Evolutionary conservation across 169 alveolate genomes (phyloP).

Genomic region (Sarcocystis neurona): DNA sequence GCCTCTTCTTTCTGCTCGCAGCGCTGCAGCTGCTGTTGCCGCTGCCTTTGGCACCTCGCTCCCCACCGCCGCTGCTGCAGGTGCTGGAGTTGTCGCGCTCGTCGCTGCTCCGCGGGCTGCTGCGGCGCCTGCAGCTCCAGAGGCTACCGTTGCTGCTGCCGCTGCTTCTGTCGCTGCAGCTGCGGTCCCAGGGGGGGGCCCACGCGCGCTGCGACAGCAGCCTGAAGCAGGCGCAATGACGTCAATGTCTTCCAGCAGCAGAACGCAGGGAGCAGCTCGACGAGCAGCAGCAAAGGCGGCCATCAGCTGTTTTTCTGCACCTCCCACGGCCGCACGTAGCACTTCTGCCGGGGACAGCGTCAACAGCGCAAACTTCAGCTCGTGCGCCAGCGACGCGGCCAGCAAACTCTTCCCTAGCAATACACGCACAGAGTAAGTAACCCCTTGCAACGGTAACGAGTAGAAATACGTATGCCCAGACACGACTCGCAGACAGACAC

Average conservation of each 20-base stretch:
- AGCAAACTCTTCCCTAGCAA: slow-evolving; percentile 2
- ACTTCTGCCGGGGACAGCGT: slow-evolving; percentile 20
- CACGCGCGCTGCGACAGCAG: neutral
- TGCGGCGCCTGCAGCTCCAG: no score
- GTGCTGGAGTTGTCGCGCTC: no score
- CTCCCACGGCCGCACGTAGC: slow-evolving; percentile 20
- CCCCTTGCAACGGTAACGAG: no score
- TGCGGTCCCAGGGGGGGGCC: neutral
- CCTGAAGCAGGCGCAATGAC: neutral
- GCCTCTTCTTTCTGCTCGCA: no score
- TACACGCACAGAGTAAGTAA: neutral
- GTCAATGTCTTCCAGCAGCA: slow-evolving; percentile 11
- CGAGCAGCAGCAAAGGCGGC: neutral
- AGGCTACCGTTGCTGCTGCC: no score
- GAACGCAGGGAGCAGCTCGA: slow-evolving; percentile 24
- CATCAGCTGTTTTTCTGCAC: slow-evolving; percentile 22
- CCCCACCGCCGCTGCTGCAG: no score
- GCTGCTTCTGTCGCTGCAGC: neutral
- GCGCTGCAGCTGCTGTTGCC: no score
- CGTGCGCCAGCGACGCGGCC: slow-evolving; percentile 20
- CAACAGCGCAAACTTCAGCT: slow-evolving; percentile 6
- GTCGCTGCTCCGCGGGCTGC: no score
- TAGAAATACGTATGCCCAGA: neutral
- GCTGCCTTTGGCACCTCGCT: no score
- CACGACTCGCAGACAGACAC: neutral